Evolutionary conservation across 257 asterid species (phyloP), one percentile per base, ranked within the genome.

Genomic region (Leptodermis oblonga): DNA sequence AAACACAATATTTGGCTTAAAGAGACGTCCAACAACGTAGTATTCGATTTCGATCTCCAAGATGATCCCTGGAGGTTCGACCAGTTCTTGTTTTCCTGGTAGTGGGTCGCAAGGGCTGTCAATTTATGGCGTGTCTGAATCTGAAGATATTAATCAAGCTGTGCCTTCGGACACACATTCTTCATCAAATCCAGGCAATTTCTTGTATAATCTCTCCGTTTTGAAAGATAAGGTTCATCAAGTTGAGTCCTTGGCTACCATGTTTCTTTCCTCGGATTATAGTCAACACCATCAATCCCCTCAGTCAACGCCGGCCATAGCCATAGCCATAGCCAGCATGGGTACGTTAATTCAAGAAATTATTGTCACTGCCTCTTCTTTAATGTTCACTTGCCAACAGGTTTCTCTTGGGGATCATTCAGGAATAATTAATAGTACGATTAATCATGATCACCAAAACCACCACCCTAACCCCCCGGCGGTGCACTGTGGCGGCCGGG

Each of bases 381-480:
- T 92, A 90, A 83, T 86, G 92, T 89, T 81, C 45, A 30, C 94
- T 18, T 87, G 92, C 70, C 98, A 92, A 56, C 90, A 89, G 53
- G 78, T 85, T 80, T 49, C 86, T 12, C 84, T 82, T 1, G 65
- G 74, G n/a, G 23, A 43, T 34, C 55, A 49, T 49, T 18, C 55
- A 49, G 9, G 23, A 49, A 7, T 49, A 49, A 52, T 26, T 20
- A 52, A 52, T 52, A 45, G 25, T 41, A 20, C 9, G 53, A 46
- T 14, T 11, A 45, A 48, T 20, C 67, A 37, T 31, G 17, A 65
- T 37, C 74, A 75, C 62, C 68, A 13, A 52, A 12, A n/a, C 31
- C 71, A 67, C 59, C 42, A 33, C 71, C 31, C 53, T 4, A 64
- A 52, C 3, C 41, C 31, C 10, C 55, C 4, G 7, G 78, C 45